A percentile compares a stretch with the other conserved stretches of the same genome.
These are phyloP conservation scores for Termitomyces titanicus DNA, from an alignment of 768 basidiomycete species.

Conservation along the genomic window DNA sequence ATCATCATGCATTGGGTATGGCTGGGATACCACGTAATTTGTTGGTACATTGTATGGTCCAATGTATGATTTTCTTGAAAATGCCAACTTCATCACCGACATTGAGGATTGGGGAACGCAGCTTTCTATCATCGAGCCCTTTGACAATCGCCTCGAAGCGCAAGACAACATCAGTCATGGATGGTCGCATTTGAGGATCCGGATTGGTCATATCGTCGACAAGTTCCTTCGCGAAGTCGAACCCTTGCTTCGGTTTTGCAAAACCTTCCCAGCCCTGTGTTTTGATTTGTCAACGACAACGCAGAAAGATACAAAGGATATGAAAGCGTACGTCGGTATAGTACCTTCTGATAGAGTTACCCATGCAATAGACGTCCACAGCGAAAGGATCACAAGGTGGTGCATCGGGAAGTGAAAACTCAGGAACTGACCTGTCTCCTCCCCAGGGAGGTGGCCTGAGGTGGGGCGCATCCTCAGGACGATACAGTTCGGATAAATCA, in stretches of 20 bases:
- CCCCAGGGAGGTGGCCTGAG: slow-evolving; percentile 29
- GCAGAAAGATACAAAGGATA: too few species aligned
- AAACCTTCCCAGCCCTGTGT: background rate
- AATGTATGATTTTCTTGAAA: background rate
- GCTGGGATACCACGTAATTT: background rate
- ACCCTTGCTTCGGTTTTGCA: background rate
- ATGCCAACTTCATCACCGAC: background rate
- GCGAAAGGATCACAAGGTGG: background rate
- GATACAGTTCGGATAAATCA: background rate
- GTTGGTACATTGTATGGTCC: background rate
- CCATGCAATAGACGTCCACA: background rate
- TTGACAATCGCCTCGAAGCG: slow-evolving; percentile 19
- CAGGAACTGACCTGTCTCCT: slow-evolving; percentile 37
- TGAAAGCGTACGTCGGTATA: background rate
- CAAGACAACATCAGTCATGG: slow-evolving; percentile 25
- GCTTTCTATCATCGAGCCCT: slow-evolving; percentile 19
- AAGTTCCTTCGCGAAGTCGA: background rate
- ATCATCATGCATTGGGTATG: background rate
- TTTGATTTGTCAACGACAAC: background rate
- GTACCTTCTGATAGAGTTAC: background rate
- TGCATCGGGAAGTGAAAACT: slow-evolving; percentile 6
- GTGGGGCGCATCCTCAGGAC: slow-evolving; percentile 20
- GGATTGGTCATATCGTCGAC: slow-evolving; percentile 15
- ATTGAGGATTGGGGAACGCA: slow-evolving; percentile 23
- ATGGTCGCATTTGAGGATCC: slow-evolving; percentile 29